Evolutionary conservation across 495 filamentous ascomycete genomes (phyloP).

Genomic region (Penicillium argentinense): DNA sequence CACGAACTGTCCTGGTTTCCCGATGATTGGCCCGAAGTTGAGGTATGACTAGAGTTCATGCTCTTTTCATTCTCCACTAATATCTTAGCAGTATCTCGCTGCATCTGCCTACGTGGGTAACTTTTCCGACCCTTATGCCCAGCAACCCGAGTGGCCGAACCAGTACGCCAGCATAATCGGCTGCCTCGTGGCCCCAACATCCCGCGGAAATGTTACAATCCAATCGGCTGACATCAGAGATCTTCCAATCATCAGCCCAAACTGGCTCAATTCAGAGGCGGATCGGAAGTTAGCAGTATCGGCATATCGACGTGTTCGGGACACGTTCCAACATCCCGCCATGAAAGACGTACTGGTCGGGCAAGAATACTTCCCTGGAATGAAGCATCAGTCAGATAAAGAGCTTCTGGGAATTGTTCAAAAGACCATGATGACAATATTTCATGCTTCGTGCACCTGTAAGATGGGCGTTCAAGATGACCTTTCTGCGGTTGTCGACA

Average conservation of each 20-base stretch:
- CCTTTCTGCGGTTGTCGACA: conserved; percentile 55
- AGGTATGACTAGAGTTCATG: conserved; percentile 37
- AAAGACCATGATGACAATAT: conserved; percentile 45
- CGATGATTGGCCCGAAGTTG: conserved; percentile 60
- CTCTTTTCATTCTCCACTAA: conserved; percentile 4
- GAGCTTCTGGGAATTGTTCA: conserved; percentile 50
- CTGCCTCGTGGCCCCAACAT: conserved; percentile 45
- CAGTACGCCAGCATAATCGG: conserved; percentile 49
- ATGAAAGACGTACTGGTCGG: conserved; percentile 43
- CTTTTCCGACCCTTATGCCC: conserved; percentile 38
- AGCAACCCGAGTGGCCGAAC: conserved; percentile 32
- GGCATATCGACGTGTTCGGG: conserved; percentile 50
- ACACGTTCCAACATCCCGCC: conserved; percentile 29
- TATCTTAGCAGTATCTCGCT: conserved; percentile 26
- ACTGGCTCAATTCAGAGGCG: conserved; percentile 51
- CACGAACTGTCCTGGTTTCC: conserved; percentile 43
- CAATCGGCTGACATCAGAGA: conserved; percentile 36
- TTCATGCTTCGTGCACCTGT: conserved; percentile 53
- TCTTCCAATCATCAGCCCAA: conserved; percentile 55
- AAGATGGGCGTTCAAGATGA: conserved; percentile 50
- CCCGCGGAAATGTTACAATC: conserved; percentile 57
- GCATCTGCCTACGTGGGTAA: conserved; percentile 40
- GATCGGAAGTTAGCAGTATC: conserved; percentile 56
- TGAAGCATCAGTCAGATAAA: conserved; percentile 42
- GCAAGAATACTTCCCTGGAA: conserved; percentile 53